A percentile compares a stretch with the other conserved stretches of the same genome.
phyloP scores from a whole-genome alignment of 164 flowering plant species.

The Macadamia integrifolia region DNA sequence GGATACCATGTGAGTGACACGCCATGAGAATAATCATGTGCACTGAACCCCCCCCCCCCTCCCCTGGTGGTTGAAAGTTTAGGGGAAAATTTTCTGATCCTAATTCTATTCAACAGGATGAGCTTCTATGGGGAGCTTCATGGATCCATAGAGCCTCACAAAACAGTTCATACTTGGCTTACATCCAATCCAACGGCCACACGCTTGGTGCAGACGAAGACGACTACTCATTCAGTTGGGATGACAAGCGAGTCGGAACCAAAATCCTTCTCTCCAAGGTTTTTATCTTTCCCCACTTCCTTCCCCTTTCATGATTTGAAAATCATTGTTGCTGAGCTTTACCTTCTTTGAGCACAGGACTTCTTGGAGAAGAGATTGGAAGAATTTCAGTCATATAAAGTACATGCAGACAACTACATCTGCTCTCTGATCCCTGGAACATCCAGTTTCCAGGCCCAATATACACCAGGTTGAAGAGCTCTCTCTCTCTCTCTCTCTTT shows the following conservation, averaged over 20 bases:
- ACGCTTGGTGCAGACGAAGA: conserved; percentile 76
- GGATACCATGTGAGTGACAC: conserved; percentile 68
- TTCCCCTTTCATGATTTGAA: not conserved
- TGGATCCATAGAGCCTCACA: conserved; percentile 80
- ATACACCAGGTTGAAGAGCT: conserved; percentile 59
- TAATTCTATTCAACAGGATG: conserved; percentile 50
- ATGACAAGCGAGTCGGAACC: conserved; percentile 81
- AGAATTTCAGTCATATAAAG: conserved; percentile 63
- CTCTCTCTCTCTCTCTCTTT: not conserved
- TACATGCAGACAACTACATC: conserved; percentile 81
- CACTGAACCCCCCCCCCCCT: too few species aligned
- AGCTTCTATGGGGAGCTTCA: conserved; percentile 97
- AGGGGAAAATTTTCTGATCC: not conserved
- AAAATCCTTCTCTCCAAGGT: conserved; percentile 87
- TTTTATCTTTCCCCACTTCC: not conserved
- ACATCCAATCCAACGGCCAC: conserved; percentile 82
- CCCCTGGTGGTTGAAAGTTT: too few species aligned
- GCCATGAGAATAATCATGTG: not conserved
- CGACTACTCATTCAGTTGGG: conserved; percentile 90
- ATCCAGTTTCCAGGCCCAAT: conserved; percentile 67
- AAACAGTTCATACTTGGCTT: conserved; percentile 45
- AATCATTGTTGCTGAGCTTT: not conserved
- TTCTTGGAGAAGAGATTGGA: conserved; percentile 46
- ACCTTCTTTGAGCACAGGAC: conserved; percentile 27
- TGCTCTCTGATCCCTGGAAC: conserved; percentile 83